Percentiles rank a stretch among this genome's conserved stretches.
These are phyloP conservation scores for Herpetospermum pedunculosum DNA, from an alignment of 306 rosid genomes.

Conservation along the genomic window DNA sequence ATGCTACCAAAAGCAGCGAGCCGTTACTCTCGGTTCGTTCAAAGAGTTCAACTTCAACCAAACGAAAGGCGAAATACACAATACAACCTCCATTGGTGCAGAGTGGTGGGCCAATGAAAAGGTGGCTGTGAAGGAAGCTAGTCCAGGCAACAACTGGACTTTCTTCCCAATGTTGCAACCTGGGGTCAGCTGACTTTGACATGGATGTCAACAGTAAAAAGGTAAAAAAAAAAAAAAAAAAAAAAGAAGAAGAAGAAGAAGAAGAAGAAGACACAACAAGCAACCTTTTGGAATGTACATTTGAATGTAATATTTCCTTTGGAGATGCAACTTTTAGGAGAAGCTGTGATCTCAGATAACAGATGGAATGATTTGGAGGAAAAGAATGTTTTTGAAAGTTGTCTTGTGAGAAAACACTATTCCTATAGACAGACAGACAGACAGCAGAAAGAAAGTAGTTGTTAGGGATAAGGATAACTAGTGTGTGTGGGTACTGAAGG, in stretches of 20 bases:
- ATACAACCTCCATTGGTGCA: conserved; percentile 36
- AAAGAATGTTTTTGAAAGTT: conserved; percentile 6
- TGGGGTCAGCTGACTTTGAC: conserved; percentile 29
- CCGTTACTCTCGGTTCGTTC: conserved; percentile 46
- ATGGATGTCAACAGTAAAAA: neutral
- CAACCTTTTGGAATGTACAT: conserved; percentile 32
- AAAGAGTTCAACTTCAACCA: conserved; percentile 85
- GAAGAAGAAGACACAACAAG: neutral
- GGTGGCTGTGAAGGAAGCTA: conserved; percentile 35
- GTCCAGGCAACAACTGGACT: conserved; percentile 43
- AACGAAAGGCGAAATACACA: conserved; percentile 49
- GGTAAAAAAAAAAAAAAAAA: neutral
- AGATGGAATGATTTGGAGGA: neutral
- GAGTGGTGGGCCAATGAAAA: conserved; percentile 71
- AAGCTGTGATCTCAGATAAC: neutral
- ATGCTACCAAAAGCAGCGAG: conserved; percentile 48
- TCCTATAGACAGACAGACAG: conserved; percentile 17
- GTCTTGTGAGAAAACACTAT: neutral
- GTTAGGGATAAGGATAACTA: conserved; percentile 44
- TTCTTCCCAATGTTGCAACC: conserved; percentile 69
- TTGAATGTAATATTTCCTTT: conserved; percentile 22
- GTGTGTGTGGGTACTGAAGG: conserved; percentile 34
- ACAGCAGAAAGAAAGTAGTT: conserved; percentile 27
- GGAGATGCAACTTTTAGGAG: conserved; percentile 16
- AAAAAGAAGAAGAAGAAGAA: neutral